These are phyloP conservation scores for Aspergillus novofumigatus DNA, from an alignment of 2,329 filamentous ascomycete species.

Conservation along the genomic window DNA sequence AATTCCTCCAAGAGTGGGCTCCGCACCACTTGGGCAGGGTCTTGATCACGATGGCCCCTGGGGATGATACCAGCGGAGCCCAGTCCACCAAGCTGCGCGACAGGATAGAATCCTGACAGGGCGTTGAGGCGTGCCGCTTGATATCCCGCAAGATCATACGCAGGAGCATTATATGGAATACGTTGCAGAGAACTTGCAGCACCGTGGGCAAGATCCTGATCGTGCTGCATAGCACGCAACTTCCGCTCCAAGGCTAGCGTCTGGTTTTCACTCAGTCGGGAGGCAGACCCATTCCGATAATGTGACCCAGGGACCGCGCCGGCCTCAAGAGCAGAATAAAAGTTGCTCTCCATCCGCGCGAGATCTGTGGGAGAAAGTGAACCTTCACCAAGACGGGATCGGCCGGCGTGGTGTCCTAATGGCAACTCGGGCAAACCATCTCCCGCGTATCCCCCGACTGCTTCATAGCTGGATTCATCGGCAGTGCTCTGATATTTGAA, in stretches of 20 bases:
- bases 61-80: constrained; percentile 35
- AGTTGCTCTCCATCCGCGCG: constrained; percentile 42
- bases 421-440: constrained; percentile 29
- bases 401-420: constrained; percentile 34
- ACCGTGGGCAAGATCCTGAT: constrained; percentile 32
- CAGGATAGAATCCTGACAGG: constrained; percentile 35
- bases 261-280: constrained; percentile 42
- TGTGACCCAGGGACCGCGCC: constrained; percentile 35
- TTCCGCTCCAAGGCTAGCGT: constrained; percentile 47
- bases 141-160: constrained; percentile 33
- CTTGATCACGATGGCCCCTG: constrained; percentile 52
- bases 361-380: constrained; percentile 46
- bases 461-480: constrained; percentile 29
- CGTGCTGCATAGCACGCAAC: constrained; percentile 45
- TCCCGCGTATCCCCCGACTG: constrained; percentile 19
- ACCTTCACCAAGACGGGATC: constrained; percentile 42
- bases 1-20: constrained; percentile 78
- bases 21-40: constrained; percentile 58
- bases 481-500: constrained; percentile 36
- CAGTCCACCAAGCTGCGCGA: constrained; percentile 27
- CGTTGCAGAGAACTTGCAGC: constrained; percentile 26
- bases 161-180: constrained; percentile 23
- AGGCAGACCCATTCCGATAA: constrained; percentile 42
- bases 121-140: constrained; percentile 30
- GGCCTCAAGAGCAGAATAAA: constrained; percentile 45